Base-by-base conservation (phyloP, 1,139 yeast species). In the Arxiozyma slooffiae region DNA sequence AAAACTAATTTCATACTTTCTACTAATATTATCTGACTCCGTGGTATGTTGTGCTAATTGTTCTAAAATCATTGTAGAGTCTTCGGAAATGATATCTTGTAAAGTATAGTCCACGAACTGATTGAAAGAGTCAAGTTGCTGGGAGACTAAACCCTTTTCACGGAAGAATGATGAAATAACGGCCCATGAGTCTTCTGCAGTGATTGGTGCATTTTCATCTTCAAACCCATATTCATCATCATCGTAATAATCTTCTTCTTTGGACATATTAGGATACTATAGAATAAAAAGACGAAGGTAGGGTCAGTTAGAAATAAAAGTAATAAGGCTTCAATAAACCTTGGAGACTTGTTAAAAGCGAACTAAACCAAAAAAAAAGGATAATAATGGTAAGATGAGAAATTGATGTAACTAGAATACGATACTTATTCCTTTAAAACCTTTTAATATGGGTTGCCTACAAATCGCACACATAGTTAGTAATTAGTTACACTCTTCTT, bases 131-230 rank as follows among this genome's bases (percentile, higher is more conserved):
- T 92, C 98, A 63, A 94, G 77, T 74, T 94, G 99, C 71, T 92
- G 98, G 36, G 97, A 89, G 34, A 92, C 99, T 62, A 94, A 78
- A 53, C 98, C 98, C 67, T 90, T 90, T 66, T 90, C 96, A 69
- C 85, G 90, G 76, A 94, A 94, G 69, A 92, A 94, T 26, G 97
- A 79, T 43, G 97, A 85, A 60, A 94, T 92, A 57, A 94, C 97
- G 40, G 96, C 84, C 99, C 99, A 94, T 72, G 97, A 90, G 74
- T 94, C 98, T 73, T 94, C 97, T 38, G 97, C 88, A 24, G 97
- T 89, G 73, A 92, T 87, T 66, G 83, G 85, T 57, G 76, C 75
- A 57, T 77, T 79, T 52, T 69, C 78, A 51, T 73, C 78, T 59
- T 82, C 87, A 65, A 80, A 81, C 59, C 77, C 80, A 68, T 85